Conservation (phyloP, 78 protist genomes). For the Dictyostelium purpureum region DNA sequence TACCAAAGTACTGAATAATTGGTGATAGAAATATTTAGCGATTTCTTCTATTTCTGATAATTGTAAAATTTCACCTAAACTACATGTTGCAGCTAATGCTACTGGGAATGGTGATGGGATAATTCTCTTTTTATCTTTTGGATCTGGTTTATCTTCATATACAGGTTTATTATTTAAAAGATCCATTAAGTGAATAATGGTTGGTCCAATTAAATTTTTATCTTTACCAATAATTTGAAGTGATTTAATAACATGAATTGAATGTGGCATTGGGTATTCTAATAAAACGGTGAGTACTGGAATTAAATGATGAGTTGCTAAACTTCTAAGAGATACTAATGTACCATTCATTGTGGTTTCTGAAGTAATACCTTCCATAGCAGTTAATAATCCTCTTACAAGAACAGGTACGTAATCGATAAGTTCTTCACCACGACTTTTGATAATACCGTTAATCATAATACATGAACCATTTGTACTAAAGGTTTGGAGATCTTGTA, state of each 20-base stretch:
- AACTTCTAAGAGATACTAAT: slow-evolving; percentile 66
- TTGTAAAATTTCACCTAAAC: slow-evolving; percentile 77
- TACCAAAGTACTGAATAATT: slow-evolving; percentile 37
- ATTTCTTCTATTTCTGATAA: slow-evolving; percentile 42
- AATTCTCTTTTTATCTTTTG: slow-evolving; percentile 57
- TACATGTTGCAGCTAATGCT: slow-evolving; percentile 82
- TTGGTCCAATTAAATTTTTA: slow-evolving; percentile 35
- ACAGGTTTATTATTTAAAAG: slow-evolving; percentile 67
- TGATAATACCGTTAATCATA: slow-evolving; percentile 79
- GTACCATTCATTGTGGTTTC: slow-evolving; percentile 85
- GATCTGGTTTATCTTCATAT: slow-evolving; percentile 79
- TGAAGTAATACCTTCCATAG: slow-evolving; percentile 60
- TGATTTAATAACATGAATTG: slow-evolving; percentile 54
- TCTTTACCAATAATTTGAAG: slow-evolving; percentile 79
- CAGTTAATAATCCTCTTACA: slow-evolving; percentile 28
- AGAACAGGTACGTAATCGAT: slow-evolving; percentile 26
- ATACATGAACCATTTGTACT: slow-evolving; percentile 83
- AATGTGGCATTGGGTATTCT: slow-evolving; percentile 76
- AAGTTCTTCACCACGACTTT: slow-evolving; percentile 74
- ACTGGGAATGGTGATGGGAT: slow-evolving; percentile 26
- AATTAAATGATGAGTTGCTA: slow-evolving; percentile 74
- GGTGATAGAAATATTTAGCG: slow-evolving; percentile 28
- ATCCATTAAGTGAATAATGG: slow-evolving; percentile 64
- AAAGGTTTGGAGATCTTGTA: slow-evolving; percentile 57
- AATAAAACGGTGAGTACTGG: slow-evolving; percentile 51